Base-by-base conservation (phyloP, 2,329 filamentous ascomycete genomes). In the Xylaria sp. region DNA sequence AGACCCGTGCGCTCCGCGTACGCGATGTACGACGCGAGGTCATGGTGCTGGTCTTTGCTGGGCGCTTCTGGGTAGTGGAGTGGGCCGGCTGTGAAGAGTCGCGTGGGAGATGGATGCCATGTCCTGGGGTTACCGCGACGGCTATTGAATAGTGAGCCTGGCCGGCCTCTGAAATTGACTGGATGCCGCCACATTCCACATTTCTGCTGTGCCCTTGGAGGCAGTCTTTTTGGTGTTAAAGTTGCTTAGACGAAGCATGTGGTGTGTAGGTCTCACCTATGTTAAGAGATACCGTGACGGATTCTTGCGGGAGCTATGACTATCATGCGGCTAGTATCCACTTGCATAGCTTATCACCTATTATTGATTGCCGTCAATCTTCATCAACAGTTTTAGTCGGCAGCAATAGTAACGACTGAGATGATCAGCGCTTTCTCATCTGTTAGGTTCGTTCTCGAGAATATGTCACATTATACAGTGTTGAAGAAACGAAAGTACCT, bases 21-120 rank as follows among this genome's bases (percentile, higher is more conserved):
- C 31, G 85, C 82, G 33, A 92, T 79, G 78, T 94, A 95, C 0
- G 89, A 88, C 1, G 82, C 73, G 3, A 94, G 83, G 75, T 91
- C 86, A 72, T 88, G 82, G 78, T 94, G 92, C 55, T 67, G 64
- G 49, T 88, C 82, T 28, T 80, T 78, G 54, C 79, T 82, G 31
- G 82, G 78, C 41, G 84, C 72, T 3, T 85, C 80, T 15, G 87
- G 85, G 72, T 85, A 87, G 63, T 77, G 75, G 55, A 84, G 73
- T 15, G 68, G 39, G 54, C 67, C 58, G 31, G 65, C 54, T 1
- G 70, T 52, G 54, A 67, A 63, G 25, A 64, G 31, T 2, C 68
- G 69, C 25, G 33, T 31, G 20, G 51, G 20, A 15, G 63, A 49
- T 10, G 59, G 41, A 31, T 23, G n/a, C 33, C 33, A 36, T 31